Conservation (phyloP, 306 rosid genomes). For the Arachis hypogaea region DNA sequence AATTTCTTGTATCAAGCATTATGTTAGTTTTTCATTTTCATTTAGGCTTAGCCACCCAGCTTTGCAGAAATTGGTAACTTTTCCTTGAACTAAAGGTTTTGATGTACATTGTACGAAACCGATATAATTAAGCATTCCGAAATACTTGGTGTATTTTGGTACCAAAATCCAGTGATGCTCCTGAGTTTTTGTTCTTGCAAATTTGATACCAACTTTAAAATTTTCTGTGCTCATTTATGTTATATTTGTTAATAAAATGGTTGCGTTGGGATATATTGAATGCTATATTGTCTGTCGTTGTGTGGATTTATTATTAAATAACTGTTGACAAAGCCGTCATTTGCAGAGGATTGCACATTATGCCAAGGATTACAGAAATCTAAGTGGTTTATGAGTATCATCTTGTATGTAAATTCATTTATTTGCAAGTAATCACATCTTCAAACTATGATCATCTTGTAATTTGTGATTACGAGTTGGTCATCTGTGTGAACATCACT, state of each 20-base stretch:
- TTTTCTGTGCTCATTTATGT: background rate
- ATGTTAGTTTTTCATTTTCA: slow-evolving; percentile 26
- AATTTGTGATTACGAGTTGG: slow-evolving; percentile 9
- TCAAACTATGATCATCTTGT: slow-evolving; percentile 9
- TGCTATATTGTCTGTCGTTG: slow-evolving; percentile 12
- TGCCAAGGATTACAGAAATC: background rate
- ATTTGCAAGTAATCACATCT: background rate
- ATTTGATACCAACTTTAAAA: slow-evolving; percentile 9
- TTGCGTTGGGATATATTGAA: slow-evolving; percentile 18
- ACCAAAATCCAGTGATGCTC: slow-evolving; percentile 20
- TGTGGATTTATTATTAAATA: background rate
- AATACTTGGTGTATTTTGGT: slow-evolving; percentile 29
- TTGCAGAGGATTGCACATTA: background rate
- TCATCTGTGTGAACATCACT: background rate
- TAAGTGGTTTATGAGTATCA: background rate
- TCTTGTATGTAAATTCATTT: background rate
- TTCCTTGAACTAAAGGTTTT: slow-evolving; percentile 15
- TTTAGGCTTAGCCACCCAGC: slow-evolving; percentile 32
- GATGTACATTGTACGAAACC: slow-evolving; percentile 20
- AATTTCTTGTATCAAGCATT: slow-evolving; percentile 10
- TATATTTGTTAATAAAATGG: slow-evolving; percentile 19
- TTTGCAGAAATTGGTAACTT: slow-evolving; percentile 33
- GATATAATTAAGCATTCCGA: slow-evolving; percentile 29
- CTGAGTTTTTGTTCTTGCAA: slow-evolving; percentile 15
- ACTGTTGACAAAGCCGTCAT: background rate